A percentile compares a stretch with the other conserved stretches of the same genome.
These are phyloP conservation scores for Seiridium cupressi DNA, from an alignment of 2,329 filamentous ascomycete genomes.

Conservation along the genomic window DNA sequence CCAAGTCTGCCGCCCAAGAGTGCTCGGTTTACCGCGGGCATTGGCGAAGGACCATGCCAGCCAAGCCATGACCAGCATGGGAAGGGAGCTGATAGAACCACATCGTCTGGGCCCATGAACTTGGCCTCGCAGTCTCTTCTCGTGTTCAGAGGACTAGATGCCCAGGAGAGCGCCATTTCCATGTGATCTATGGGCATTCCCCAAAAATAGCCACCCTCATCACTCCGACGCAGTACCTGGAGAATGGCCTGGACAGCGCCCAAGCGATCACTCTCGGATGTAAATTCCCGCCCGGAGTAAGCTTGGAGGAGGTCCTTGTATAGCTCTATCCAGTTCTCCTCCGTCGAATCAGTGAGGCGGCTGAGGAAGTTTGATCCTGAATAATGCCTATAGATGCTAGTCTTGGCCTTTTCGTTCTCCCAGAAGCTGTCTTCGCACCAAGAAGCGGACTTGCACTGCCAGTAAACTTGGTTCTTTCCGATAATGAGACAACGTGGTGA, in stretches of 20 bases:
- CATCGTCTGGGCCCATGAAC: not conserved
- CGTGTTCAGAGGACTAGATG: not conserved
- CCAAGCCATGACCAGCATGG: slow-evolving; percentile 5
- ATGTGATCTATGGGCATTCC: not conserved
- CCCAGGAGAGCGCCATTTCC: not conserved
- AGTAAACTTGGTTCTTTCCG: not conserved
- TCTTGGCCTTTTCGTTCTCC: not conserved
- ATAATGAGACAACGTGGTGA: not conserved
- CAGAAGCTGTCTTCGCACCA: slow-evolving; percentile 2
- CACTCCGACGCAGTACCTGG: not conserved
- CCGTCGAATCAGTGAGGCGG: not conserved
- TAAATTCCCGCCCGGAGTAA: not conserved
- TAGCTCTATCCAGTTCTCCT: not conserved
- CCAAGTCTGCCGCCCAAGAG: not conserved
- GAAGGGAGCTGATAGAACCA: not conserved
- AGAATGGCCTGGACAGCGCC: slow-evolving; percentile 3
- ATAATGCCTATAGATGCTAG: not conserved
- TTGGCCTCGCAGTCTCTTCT: not conserved
- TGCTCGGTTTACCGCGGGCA: not conserved
- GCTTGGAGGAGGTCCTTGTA: not conserved
- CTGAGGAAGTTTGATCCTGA: not conserved
- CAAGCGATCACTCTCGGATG: slow-evolving; percentile 1
- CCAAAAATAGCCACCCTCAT: not conserved
- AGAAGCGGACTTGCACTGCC: not conserved
- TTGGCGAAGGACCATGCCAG: not conserved